phyloP scores from a whole-genome alignment of 1,284 basidiomycete species.

The Fistulinella cinereoalba region DNA sequence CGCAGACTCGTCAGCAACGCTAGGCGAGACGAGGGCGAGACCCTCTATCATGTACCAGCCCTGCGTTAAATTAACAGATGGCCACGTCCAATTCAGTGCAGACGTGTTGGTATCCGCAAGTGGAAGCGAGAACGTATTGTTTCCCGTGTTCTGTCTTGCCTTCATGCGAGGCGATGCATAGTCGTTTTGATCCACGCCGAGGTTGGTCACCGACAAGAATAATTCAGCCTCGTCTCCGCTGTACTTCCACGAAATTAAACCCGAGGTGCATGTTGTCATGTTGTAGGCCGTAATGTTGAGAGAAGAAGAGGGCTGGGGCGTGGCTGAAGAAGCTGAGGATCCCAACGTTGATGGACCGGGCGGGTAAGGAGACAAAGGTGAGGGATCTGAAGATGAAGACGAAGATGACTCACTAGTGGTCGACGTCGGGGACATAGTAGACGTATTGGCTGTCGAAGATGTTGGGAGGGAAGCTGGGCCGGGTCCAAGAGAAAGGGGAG shows the following conservation, averaged over 20 bases:
- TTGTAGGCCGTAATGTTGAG: conserved; percentile 29
- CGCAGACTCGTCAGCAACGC: conserved; percentile 20
- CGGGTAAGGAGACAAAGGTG: background rate
- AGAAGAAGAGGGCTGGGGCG: conserved; percentile 23
- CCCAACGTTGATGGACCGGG: conserved; percentile 4
- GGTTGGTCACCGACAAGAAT: conserved; percentile 36
- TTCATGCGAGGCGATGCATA: background rate
- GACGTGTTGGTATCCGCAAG: conserved; percentile 23
- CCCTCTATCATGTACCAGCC: conserved; percentile 43
- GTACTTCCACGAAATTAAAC: conserved; percentile 41
- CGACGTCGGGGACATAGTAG: conserved; percentile 15
- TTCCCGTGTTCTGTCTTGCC: conserved; percentile 9
- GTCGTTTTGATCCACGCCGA: conserved; percentile 23
- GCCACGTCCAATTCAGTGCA: conserved; percentile 30
- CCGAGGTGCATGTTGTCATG: conserved; percentile 36
- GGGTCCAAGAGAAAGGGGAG: conserved; percentile 3
- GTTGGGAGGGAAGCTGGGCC: conserved; percentile 8
- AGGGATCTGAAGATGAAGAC: conserved; percentile 1
- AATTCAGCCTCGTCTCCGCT: conserved; percentile 27
- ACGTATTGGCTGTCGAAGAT: background rate
- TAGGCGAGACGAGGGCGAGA: conserved; percentile 9
- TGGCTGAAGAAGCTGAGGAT: conserved; percentile 11
- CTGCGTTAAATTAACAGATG: conserved; percentile 37
- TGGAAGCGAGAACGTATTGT: conserved; percentile 4
- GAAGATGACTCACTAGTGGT: conserved; percentile 14